These are phyloP conservation scores for Neofusicoccum sp. DNA, from an alignment of 2,329 filamentous ascomycete genomes.

Conservation along the genomic window DNA sequence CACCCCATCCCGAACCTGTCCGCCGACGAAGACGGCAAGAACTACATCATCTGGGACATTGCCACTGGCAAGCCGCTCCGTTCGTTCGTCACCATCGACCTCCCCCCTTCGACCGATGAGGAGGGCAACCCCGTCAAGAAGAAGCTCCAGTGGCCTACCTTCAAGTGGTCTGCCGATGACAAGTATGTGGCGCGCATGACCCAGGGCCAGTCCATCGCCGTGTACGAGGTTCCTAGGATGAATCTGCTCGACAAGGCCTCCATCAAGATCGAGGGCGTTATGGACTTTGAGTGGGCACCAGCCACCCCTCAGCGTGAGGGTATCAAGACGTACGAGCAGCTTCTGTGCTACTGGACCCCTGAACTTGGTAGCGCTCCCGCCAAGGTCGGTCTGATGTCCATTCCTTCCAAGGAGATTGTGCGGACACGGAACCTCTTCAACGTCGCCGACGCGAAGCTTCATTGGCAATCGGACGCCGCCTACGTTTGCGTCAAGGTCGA, in stretches of 20 bases:
- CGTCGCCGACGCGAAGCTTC: constrained; percentile 94
- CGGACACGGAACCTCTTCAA: constrained; percentile 97
- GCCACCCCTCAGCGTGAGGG: constrained; percentile 79
- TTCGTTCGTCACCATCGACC: constrained; percentile 89
- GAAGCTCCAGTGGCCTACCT: constrained; percentile 96
- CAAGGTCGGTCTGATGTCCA: constrained; percentile 94
- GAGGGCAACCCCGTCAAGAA: constrained; percentile 73
- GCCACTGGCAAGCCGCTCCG: constrained; percentile 85
- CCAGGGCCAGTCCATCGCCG: constrained; percentile 83
- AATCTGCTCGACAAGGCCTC: constrained; percentile 85
- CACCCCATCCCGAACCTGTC: constrained; percentile 74
- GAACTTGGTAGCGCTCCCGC: constrained; percentile 98
- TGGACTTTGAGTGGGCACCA: constrained; percentile 98
- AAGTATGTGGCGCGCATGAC: constrained; percentile 94
- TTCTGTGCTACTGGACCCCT: constrained; percentile 98
- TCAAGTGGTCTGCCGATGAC: constrained; percentile 99
- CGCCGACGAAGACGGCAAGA: constrained; percentile 94
- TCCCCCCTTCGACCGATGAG: constrained; percentile 63
- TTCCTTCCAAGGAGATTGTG: constrained; percentile 92
- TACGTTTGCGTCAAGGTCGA: constrained; percentile 99
- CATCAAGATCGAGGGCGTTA: constrained; percentile 94
- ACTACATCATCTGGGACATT: constrained; percentile 98
- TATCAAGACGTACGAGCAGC: constrained; percentile 89
- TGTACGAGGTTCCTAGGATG: constrained; percentile 90
- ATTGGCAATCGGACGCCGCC: constrained; percentile 94